Percentiles rank a stretch among this genome's conserved stretches.
Evolutionary conservation across 1,139 yeast genomes (phyloP).

Genomic region (Magnusiomyces starmeri): DNA sequence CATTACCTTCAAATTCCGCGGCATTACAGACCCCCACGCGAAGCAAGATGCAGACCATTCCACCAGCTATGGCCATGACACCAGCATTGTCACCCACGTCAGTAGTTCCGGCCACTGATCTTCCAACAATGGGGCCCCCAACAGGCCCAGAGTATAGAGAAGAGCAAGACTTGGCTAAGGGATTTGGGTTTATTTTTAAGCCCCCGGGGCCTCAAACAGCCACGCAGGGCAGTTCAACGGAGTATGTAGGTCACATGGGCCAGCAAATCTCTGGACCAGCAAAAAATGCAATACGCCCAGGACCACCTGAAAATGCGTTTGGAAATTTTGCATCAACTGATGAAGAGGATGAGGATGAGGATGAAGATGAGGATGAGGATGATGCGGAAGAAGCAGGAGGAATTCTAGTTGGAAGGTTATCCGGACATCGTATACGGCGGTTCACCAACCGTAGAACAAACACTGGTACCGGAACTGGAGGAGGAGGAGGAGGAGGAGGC

Average conservation of each 20-base stretch:
- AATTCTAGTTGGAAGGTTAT: background rate
- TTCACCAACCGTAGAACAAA: background rate
- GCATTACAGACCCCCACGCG: background rate
- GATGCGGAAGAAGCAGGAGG: background rate
- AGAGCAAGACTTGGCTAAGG: background rate
- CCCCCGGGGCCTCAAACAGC: background rate
- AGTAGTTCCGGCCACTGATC: no score
- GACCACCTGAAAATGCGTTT: background rate
- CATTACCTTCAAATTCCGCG: background rate
- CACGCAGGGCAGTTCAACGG: background rate
- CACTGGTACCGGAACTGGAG: background rate
- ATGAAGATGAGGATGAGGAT: no score
- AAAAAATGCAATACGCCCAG: background rate
- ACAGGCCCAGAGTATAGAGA: background rate
- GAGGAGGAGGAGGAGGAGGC: background rate
- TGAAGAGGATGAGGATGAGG: background rate
- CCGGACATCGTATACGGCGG: background rate
- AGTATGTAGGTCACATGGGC: background rate
- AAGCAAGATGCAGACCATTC: background rate
- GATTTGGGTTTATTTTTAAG: background rate
- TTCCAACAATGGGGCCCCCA: background rate
- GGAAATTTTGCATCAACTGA: conserved; percentile 4
- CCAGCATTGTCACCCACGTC: background rate
- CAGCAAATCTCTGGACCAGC: background rate
- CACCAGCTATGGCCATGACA: background rate